Conservation (phyloP, 2,329 filamentous ascomycete genomes). For the Tolypocladium sp. region DNA sequence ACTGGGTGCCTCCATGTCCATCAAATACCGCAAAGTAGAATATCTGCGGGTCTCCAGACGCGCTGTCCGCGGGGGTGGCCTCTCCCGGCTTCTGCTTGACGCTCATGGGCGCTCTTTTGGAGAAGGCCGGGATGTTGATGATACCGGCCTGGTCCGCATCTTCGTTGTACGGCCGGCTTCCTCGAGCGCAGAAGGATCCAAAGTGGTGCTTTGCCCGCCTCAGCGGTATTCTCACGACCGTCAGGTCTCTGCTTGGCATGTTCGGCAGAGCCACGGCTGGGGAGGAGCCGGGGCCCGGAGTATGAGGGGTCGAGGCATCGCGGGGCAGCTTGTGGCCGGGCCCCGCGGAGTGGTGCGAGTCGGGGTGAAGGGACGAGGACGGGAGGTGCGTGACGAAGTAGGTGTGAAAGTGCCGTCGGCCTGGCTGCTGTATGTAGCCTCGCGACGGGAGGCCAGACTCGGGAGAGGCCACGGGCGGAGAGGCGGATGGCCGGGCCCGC, state of each 20-base stretch:
- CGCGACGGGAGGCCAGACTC: neutral
- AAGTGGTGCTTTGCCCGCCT: constrained; percentile 95
- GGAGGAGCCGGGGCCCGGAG: constrained; percentile 39
- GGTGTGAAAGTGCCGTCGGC: constrained; percentile 65
- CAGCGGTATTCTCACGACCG: constrained; percentile 89
- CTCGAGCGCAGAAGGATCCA: constrained; percentile 68
- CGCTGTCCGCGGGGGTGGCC: constrained; percentile 63
- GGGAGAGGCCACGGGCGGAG: neutral
- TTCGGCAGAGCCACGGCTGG: constrained; percentile 52
- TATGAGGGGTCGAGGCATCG: constrained; percentile 74
- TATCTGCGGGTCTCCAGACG: constrained; percentile 83
- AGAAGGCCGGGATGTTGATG: constrained; percentile 87
- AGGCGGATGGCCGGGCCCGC: neutral
- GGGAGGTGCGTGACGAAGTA: constrained; percentile 97
- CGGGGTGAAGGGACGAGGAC: constrained; percentile 85
- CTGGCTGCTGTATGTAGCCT: constrained; percentile 3
- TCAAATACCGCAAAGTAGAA: constrained; percentile 98
- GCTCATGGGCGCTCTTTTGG: constrained; percentile 67
- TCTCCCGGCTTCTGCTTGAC: constrained; percentile 43
- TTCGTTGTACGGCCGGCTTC: constrained; percentile 83
- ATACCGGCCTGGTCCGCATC: constrained; percentile 92
- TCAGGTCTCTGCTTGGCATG: constrained; percentile 63
- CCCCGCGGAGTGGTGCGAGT: constrained; percentile 55
- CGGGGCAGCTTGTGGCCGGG: constrained; percentile 81
- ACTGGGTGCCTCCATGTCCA: constrained; percentile 85